Evolutionary conservation across 2,329 filamentous ascomycete species (phyloP).

Genomic region (Ceratocystiopsis sp.): DNA sequence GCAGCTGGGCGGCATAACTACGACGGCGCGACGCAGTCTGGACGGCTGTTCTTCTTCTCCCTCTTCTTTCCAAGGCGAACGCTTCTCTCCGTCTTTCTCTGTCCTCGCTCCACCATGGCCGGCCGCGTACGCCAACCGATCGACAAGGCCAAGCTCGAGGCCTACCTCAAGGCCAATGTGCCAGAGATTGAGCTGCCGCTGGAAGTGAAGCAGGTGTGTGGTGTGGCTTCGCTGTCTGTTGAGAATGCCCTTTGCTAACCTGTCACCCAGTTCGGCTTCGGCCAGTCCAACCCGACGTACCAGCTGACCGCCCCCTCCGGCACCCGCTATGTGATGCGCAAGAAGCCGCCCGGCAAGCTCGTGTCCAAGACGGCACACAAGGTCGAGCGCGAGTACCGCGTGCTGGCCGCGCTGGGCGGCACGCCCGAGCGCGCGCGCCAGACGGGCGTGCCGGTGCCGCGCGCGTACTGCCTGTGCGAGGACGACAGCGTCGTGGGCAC

Average conservation of each 20-base stretch:
- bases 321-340: slow-evolving; percentile 72
- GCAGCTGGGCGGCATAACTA: no score
- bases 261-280: slow-evolving; percentile 66
- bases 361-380: slow-evolving; percentile 89
- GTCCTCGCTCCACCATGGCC: slow-evolving; percentile 40
- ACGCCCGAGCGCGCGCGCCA: slow-evolving; percentile 3
- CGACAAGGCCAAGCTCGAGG: slow-evolving; percentile 61
- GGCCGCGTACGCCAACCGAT: slow-evolving; percentile 82
- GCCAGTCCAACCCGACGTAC: slow-evolving; percentile 95
- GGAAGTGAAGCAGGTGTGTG: slow-evolving; percentile 68
- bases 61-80: no score
- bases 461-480: slow-evolving; percentile 70
- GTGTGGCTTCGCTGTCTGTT: not conserved
- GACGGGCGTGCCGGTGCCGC: slow-evolving; percentile 75
- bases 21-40: no score
- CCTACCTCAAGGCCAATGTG: slow-evolving; percentile 62
- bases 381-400: slow-evolving; percentile 87
- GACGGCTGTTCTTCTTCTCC: no score
- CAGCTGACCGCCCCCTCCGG: slow-evolving; percentile 60
- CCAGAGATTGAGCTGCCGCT: slow-evolving; percentile 70
- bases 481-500: slow-evolving; percentile 69
- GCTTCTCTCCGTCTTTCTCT: no score
- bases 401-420: slow-evolving; percentile 62
- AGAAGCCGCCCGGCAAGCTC: slow-evolving; percentile 92
- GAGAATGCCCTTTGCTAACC: not conserved